Evolutionary conservation across 257 asterid species (phyloP).

Genomic region (Rauvolfia tetraphylla): DNA sequence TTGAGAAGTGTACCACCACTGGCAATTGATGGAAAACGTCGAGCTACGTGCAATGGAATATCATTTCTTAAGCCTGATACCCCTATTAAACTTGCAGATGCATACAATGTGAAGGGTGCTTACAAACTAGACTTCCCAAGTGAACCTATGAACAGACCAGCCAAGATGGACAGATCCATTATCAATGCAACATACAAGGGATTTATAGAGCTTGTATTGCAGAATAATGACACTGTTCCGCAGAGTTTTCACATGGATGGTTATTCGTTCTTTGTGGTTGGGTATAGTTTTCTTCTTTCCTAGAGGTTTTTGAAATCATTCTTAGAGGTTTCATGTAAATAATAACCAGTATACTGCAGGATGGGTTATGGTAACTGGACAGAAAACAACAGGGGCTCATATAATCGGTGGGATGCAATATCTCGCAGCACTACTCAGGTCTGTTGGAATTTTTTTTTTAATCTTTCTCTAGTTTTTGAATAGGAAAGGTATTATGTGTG

Average conservation of each 20-base stretch:
- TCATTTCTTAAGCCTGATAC: conserved; percentile 74
- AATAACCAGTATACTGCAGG: conserved; percentile 32
- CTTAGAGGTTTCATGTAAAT: conserved; percentile 1
- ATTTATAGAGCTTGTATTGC: conserved; percentile 71
- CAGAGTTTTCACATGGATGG: conserved; percentile 95
- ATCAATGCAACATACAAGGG: conserved; percentile 90
- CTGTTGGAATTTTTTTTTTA: background rate
- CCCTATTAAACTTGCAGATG: conserved; percentile 83
- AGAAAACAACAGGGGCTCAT: conserved; percentile 66
- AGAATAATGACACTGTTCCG: conserved; percentile 68
- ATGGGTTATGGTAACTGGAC: conserved; percentile 92
- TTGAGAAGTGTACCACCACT: conserved; percentile 53
- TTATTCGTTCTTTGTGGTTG: conserved; percentile 86
- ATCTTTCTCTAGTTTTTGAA: background rate
- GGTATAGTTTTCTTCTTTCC: conserved; percentile 41
- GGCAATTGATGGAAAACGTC: conserved; percentile 55
- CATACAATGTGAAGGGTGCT: conserved; percentile 55
- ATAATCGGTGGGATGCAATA: conserved; percentile 95
- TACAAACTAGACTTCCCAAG: conserved; percentile 92
- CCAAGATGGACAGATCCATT: conserved; percentile 55
- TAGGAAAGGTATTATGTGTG: background rate
- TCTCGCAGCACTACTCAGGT: conserved; percentile 93
- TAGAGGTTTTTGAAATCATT: background rate
- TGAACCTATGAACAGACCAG: conserved; percentile 50
- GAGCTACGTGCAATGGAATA: conserved; percentile 74